A percentile compares a stretch with the other conserved stretches of the same genome.
These are phyloP conservation scores for Periglandula ipomoeae DNA, from an alignment of 2,329 filamentous ascomycete species.

Conservation along the genomic window DNA sequence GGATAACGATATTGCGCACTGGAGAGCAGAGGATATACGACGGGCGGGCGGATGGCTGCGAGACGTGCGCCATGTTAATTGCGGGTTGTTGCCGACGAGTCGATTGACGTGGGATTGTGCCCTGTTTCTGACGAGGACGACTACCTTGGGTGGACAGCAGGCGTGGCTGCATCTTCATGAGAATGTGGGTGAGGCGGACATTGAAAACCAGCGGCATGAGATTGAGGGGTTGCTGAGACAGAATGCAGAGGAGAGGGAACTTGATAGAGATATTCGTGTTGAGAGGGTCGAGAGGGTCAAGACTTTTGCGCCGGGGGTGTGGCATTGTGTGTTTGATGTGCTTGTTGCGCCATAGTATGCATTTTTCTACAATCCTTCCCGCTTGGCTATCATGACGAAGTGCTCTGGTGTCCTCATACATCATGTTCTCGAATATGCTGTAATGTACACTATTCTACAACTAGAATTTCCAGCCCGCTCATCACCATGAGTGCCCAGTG, in stretches of 20 bases:
- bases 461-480: too few relatives aligned
- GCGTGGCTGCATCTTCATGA: conserved; percentile 59
- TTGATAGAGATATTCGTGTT: conserved; percentile 24
- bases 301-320: conserved; percentile 59
- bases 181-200: conserved; percentile 49
- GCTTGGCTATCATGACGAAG: too few relatives aligned
- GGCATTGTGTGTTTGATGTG: conserved; percentile 63
- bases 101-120: conserved; percentile 38
- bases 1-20: conserved; percentile 49
- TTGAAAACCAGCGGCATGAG: conserved; percentile 35
- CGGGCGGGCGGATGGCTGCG: conserved; percentile 12
- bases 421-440: too few relatives aligned
- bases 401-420: too few relatives aligned
- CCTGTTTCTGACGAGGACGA: conserved; percentile 32
- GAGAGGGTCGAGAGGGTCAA: conserved; percentile 58
- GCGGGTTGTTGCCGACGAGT: conserved; percentile 53
- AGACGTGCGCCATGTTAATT: conserved; percentile 51
- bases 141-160: conserved; percentile 24
- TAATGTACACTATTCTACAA: not conserved
- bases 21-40: conserved; percentile 29
- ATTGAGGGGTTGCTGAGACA: conserved; percentile 37
- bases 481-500: too few relatives aligned
- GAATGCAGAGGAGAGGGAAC: conserved; percentile 19
- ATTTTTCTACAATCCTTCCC: not conserved
- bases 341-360: conserved; percentile 29